Percentiles rank a stretch among this genome's conserved stretches.
These are phyloP conservation scores for Coniochaeta sp. DNA, from an alignment of 2,329 filamentous ascomycete genomes.

Conservation along the genomic window DNA sequence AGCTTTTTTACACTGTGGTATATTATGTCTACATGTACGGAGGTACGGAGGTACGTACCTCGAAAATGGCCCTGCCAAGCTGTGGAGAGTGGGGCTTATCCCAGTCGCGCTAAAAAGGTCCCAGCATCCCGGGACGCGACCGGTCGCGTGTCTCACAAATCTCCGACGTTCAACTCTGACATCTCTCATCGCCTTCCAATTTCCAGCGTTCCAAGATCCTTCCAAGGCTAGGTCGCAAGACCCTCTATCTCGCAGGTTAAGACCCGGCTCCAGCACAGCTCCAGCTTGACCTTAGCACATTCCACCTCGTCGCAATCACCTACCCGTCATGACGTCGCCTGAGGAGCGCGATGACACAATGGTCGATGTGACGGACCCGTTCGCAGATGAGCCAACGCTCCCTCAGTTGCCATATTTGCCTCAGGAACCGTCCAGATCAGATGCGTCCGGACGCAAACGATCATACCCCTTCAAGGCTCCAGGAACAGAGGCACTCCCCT, in stretches of 20 bases:
- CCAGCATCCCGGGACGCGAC: not conserved
- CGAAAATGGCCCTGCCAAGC: not conserved
- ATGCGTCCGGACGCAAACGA: not conserved
- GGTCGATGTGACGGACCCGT: not conserved
- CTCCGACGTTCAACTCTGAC: not conserved
- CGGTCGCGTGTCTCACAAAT: constrained; percentile 1
- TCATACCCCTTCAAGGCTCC: not conserved
- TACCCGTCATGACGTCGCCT: no score
- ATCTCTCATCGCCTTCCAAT: not conserved
- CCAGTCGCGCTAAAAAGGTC: not conserved
- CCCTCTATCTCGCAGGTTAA: no score
- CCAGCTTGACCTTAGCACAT: no score
- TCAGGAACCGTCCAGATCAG: not conserved
- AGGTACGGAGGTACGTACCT: not conserved
- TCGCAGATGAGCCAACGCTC: not conserved
- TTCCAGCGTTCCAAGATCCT: no score
- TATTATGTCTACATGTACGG: no score
- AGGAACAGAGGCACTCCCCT: constrained; percentile 26
- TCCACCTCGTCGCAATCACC: no score
- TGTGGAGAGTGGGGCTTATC: not conserved
- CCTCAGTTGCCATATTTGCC: not conserved
- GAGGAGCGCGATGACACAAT: no score
- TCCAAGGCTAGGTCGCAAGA: no score
- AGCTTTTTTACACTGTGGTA: no score
- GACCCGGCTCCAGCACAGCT: no score